phyloP scores from a whole-genome alignment of 129 eudicot genomes.

The Oenanthe sinensis region DNA sequence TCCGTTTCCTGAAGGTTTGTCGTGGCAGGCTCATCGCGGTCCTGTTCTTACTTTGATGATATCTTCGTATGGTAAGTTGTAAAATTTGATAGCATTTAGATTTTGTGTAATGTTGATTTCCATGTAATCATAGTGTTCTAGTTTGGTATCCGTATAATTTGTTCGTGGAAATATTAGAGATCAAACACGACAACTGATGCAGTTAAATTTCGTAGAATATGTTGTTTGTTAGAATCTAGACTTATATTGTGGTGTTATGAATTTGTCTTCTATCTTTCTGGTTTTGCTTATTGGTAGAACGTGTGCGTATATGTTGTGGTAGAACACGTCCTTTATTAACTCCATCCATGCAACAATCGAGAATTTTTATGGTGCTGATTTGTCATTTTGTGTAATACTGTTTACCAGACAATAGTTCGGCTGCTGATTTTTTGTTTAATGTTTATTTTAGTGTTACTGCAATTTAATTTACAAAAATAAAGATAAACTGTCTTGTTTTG shows the following conservation, averaged over 20 bases:
- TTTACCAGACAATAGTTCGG: background rate
- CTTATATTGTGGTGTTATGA: background rate
- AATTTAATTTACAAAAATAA: background rate
- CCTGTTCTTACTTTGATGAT: slow-evolving; percentile 19
- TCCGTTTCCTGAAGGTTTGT: slow-evolving; percentile 23
- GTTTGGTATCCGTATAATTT: background rate
- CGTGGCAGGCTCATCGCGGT: slow-evolving; percentile 30
- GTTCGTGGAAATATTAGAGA: background rate
- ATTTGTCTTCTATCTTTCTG: background rate
- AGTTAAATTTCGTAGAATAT: background rate
- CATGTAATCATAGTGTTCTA: background rate
- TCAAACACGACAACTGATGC: background rate
- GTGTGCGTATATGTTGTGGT: background rate
- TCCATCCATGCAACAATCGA: background rate
- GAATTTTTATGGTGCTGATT: background rate
- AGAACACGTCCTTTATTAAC: background rate
- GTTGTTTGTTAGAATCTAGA: background rate
- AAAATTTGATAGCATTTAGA: too few species aligned
- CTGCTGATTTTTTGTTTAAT: background rate
- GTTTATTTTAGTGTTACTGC: background rate
- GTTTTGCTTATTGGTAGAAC: background rate
- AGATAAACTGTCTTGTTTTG: background rate
- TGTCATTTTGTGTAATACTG: background rate
- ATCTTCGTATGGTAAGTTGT: slow-evolving; percentile 26
- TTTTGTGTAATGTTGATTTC: background rate